Evolutionary conservation across 1,139 yeast species (phyloP).

Genomic region (Hyphopichia fennica): DNA sequence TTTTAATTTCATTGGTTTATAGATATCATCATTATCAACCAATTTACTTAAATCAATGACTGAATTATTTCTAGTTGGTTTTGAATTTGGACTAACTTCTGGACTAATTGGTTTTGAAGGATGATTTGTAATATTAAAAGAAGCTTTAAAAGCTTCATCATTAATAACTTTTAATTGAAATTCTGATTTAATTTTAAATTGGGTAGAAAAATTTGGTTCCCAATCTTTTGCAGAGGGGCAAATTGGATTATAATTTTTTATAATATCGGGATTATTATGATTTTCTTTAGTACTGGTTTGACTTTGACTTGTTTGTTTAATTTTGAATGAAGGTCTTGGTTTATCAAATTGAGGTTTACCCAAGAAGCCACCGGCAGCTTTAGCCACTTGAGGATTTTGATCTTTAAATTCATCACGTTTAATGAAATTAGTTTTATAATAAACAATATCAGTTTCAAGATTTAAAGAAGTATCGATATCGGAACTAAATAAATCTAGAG

Average conservation of each 20-base stretch:
- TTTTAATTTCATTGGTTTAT: constrained; percentile 40
- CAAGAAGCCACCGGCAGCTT: background rate
- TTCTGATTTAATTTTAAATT: constrained; percentile 32
- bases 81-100: constrained; percentile 45
- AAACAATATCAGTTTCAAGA: constrained; percentile 45
- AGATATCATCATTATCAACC: constrained; percentile 35
- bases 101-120: constrained; percentile 43
- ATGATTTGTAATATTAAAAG: constrained; percentile 29
- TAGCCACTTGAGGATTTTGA: constrained; percentile 7
- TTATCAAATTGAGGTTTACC: constrained; percentile 13
- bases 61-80: constrained; percentile 44
- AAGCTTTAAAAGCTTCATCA: constrained; percentile 37
- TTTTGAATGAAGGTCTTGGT: constrained; percentile 32
- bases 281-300: background rate
- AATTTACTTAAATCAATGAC: constrained; percentile 44
- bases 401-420: constrained; percentile 34
- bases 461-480: constrained; percentile 35
- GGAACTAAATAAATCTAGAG: constrained; percentile 30
- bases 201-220: constrained; percentile 22
- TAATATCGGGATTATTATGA: constrained; percentile 11
- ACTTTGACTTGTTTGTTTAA: constrained; percentile 10
- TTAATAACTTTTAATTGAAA: constrained; percentile 40
- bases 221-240: constrained; percentile 45
- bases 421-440: constrained; percentile 47
- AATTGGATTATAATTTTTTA: constrained; percentile 27